Evolutionary conservation across 2,329 filamentous ascomycete genomes (phyloP).

Genomic region (Nothophaeocryptopus gaeumannii): DNA sequence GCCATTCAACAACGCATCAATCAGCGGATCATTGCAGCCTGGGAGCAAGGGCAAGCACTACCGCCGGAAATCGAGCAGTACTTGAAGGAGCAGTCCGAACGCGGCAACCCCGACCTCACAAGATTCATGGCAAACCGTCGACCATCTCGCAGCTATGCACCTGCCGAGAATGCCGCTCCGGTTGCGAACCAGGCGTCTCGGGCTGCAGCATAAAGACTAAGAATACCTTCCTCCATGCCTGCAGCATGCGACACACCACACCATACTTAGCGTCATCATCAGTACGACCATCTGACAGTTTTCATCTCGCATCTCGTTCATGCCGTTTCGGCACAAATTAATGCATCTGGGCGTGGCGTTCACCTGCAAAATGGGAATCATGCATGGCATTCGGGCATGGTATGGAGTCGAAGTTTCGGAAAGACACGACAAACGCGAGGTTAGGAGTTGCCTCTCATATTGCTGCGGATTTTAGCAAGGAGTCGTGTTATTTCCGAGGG

Average conservation of each 20-base stretch:
- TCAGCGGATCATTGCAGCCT: conserved; percentile 32
- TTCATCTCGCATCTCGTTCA: no score
- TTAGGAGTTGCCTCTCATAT: background rate
- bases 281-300: no score
- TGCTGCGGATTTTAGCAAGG: conserved; percentile 12
- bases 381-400: no score
- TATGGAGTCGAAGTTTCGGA: no score
- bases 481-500: conserved; percentile 6
- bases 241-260: no score
- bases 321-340: no score
- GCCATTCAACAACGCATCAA: conserved; percentile 25
- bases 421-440: no score
- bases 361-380: no score
- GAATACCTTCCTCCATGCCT: background rate
- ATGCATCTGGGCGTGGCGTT: no score
- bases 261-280: no score
- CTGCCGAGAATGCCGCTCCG: conserved; percentile 18
- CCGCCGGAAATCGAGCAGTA: conserved; percentile 36
- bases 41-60: conserved; percentile 32
- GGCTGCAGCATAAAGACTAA: conserved; percentile 18
- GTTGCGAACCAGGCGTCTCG: conserved; percentile 21
- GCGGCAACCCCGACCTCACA: conserved; percentile 24
- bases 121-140: conserved; percentile 18
- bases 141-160: conserved; percentile 14
- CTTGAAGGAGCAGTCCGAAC: conserved; percentile 36